Base-by-base conservation (phyloP, 2,329 filamentous ascomycete genomes). In the Capronia americana region DNA sequence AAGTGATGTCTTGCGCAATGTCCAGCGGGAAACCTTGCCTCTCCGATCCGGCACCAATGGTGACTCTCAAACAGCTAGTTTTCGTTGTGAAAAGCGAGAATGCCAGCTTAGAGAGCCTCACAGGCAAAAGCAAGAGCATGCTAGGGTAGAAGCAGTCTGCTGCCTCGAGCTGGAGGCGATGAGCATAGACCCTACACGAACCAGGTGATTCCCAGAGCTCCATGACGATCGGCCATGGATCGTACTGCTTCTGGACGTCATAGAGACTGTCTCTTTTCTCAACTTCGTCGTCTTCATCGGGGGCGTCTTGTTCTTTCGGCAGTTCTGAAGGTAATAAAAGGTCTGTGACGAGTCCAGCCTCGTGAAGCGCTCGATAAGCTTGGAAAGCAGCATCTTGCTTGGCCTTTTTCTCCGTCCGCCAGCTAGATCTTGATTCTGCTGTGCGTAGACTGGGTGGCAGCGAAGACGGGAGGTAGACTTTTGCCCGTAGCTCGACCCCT, bases 301-400 rank as follows among this genome's bases (percentile, higher is more conserved):
- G 71, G 11, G 66, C 63, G 14, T 84, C 23, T 23, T 46, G 6
- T 23, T 26, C 38, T 28, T 63, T 56, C 12, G 54, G 41, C 30
- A 11, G 24, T 17, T 63, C 64, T 17, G 56, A 73, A 4, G 94
- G 94, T 48, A 97, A 81, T 0, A 97, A 78, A 72, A 96, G 84
- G 14, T 96, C 86, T 68, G 92, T 93, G 1, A 98, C 78, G 4
- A 97, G 80, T 0, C 90, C 90, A 28, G 86, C 89, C 7, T 85
- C 72, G 74, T 94, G 88, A 0, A 98, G 81, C 4, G 82, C 82
- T 24, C 86, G 78, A 74, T 93, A 97, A 0, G 93, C 91, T 73
- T 92, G 86, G 68, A 96, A 95, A 0, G 92, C 90, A 0, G 90
- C 92, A 76, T 97, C 94, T 74, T 90, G 92, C 71, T 83, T 88